Conservation (phyloP, 176 grass and related monocot species). For the sorghum (Sorghum bicolor) region Sorghum_bicolor_NCBIv3 NC_012872.2:10321001-10321500, state of each 20-base stretch:
- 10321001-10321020: conserved; percentile 38
- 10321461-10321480: neutral
- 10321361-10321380: neutral
- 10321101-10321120: conserved; percentile 44
- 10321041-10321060: conserved; percentile 26
- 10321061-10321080: conserved; percentile 28
- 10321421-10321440: neutral
- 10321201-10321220: conserved; percentile 23
- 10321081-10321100: conserved; percentile 46
- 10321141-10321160: conserved; percentile 31
- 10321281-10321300: neutral
- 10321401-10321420: neutral
- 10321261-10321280: conserved; percentile 16
- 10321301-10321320: neutral
- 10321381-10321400: neutral
- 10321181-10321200: conserved; percentile 36
- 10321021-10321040: conserved; percentile 1
- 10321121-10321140: conserved; percentile 39
- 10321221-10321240: conserved; percentile 22
- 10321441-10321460: neutral
- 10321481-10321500: neutral
- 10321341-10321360: neutral
- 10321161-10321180: conserved; percentile 38
- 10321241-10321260: conserved; percentile 45
- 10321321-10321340: neutral